Evolutionary conservation across 495 filamentous ascomycete genomes (phyloP), one percentile per base, ranked within the genome.

Genomic region (Hypoxylon cercidicola): DNA sequence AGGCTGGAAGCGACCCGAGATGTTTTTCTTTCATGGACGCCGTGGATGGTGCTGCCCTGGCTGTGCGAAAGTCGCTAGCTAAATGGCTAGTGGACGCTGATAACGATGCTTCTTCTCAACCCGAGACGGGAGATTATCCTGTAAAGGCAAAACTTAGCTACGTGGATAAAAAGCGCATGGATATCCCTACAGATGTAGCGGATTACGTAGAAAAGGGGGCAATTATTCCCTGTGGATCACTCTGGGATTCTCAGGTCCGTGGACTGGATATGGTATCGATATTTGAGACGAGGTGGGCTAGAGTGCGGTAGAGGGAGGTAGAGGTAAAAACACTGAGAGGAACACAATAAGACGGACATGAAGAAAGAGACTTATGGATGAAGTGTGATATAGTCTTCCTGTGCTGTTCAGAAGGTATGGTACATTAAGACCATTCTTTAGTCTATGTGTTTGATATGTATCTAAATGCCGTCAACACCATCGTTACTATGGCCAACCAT

Each of bases 201-300:
- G 41, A 21, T 34, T 52, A 12, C 43, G 32, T 19, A 35, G 50
- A 37, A 12, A 28, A 63, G 15, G 69, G 68, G 3, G 67, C 68
- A 2, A 25, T 68, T 10, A 60, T 76, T 1, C 69, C 69, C 15
- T 74, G 72, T 25, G 58, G 57, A 28, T 70, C 72, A 1, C 41
- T 76, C 6, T 76, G 74, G 74, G 68, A 70, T 39, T 48, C 69
- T 0, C n/a, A 37, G 6, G 74, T 68, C 3, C 49, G n/a, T n/a
- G 35, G 47, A 13, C 30, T 76, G 15, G 35, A 35, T 45, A 68
- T 64, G 59, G 70, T 73, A 12, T 55, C 44, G 15, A 55, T 74
- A 16, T 72, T 64, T 18, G 71, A 74, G 57, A 69, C 60, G 5
- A 69, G 62, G 5, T 68, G 52, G 58, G 44, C 18, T 41, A 41